Conservation (phyloP, 495 filamentous ascomycete genomes). For the Penicillium diatomitis region DNA sequence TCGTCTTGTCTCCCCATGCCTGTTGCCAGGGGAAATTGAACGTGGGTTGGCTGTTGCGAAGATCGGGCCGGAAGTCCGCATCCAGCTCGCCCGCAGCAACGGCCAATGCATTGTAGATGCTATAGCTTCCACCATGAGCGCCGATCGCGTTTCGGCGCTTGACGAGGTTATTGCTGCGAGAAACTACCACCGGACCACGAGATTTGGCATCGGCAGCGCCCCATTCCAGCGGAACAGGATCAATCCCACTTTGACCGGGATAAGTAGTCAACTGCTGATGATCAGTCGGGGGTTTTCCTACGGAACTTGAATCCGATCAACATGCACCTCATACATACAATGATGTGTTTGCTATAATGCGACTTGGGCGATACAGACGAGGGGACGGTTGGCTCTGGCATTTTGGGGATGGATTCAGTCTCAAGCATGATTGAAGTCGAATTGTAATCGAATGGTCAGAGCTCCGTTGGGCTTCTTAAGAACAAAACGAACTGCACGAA, state of each 20-base stretch:
- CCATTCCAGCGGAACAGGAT: constrained; percentile 84
- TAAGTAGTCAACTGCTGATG: constrained; percentile 65
- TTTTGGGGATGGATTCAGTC: constrained; percentile 12
- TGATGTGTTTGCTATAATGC: constrained; percentile 36
- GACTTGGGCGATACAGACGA: constrained; percentile 19
- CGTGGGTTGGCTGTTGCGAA: constrained; percentile 89
- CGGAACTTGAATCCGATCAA: too few relatives aligned
- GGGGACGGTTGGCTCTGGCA: constrained; percentile 13
- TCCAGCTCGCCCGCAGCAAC: constrained; percentile 84
- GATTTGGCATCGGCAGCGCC: constrained; percentile 62
- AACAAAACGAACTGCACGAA: neutral
- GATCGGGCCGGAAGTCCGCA: constrained; percentile 79
- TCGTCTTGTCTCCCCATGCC: constrained; percentile 83
- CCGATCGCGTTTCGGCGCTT: constrained; percentile 80
- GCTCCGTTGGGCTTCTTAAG: neutral
- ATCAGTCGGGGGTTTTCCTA: neutral
- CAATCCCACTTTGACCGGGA: constrained; percentile 87
- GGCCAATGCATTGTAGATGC: constrained; percentile 90
- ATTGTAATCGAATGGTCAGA: neutral
- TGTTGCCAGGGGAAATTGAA: constrained; percentile 80
- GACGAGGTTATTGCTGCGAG: constrained; percentile 63
- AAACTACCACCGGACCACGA: constrained; percentile 88
- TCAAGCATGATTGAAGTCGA: constrained; percentile 10
- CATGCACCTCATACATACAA: constrained; percentile 14
- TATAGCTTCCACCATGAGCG: constrained; percentile 95